These are phyloP conservation scores for Tuber calosporum DNA, from an alignment of 495 filamentous ascomycete genomes.

Conservation along the genomic window DNA sequence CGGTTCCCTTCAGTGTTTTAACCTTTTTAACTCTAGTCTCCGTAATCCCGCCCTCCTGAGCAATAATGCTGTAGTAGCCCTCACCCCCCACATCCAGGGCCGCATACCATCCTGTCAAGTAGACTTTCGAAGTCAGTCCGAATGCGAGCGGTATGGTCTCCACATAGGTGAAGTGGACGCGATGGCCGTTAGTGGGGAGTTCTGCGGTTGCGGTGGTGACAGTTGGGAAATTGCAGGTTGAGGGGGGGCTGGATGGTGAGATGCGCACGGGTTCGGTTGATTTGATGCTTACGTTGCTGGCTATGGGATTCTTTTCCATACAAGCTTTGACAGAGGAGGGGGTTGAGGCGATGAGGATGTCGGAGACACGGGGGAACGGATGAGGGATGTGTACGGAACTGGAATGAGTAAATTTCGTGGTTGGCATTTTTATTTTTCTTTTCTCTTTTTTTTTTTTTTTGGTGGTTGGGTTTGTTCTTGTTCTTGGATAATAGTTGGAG, in stretches of 20 bases:
- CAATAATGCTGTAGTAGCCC: constrained; percentile 7
- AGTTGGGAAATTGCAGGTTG: background rate
- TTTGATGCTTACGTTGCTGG: background rate
- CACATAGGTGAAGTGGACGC: constrained; percentile 12
- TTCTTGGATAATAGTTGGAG: too few species aligned
- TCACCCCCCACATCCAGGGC: constrained; percentile 6
- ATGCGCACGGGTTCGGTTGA: constrained; percentile 13
- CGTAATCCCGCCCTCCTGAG: background rate
- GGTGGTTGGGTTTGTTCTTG: background rate
- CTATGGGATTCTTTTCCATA: background rate
- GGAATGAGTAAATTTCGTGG: background rate
- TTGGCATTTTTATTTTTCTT: too few species aligned
- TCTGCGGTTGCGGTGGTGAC: background rate
- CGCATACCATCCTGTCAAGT: constrained; percentile 15
- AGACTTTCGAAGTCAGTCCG: background rate
- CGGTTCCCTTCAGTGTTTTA: constrained; percentile 1
- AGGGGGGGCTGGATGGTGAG: constrained; percentile 4
- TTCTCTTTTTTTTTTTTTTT: too few species aligned
- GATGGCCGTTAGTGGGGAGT: constrained; percentile 6
- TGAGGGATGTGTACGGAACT: background rate
- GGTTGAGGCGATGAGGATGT: constrained; percentile 11
- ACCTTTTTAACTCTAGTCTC: constrained; percentile 8
- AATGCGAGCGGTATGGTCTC: constrained; percentile 11
- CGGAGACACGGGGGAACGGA: background rate
- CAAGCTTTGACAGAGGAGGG: background rate